Evolutionary conservation across 2,329 filamentous ascomycete genomes (phyloP).

Genomic region (Microcera coccophila): DNA sequence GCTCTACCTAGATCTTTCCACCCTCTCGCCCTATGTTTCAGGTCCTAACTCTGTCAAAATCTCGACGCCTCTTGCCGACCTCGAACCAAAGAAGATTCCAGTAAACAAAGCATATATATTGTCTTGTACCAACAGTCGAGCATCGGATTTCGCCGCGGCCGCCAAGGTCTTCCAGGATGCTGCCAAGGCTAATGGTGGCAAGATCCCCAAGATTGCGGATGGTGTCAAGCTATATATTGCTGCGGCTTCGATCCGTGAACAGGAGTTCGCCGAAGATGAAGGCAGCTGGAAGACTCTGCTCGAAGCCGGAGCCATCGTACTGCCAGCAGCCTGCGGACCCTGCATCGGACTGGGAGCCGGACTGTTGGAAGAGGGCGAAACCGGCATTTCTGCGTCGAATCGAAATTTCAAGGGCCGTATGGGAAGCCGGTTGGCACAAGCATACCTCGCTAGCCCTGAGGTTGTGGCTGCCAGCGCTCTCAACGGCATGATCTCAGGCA

Average conservation of each 20-base stretch:
- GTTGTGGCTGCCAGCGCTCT: constrained; percentile 89
- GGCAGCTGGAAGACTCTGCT: constrained; percentile 84
- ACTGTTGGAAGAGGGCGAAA: constrained; percentile 77
- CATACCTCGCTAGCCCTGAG: constrained; percentile 84
- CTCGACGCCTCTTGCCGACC: constrained; percentile 69
- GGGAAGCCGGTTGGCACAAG: constrained; percentile 51
- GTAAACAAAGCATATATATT: constrained; percentile 84
- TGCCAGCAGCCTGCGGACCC: constrained; percentile 73
- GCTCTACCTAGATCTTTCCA: constrained; percentile 76
- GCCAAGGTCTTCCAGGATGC: constrained; percentile 78
- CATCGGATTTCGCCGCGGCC: constrained; percentile 76
- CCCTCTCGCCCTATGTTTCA: constrained; percentile 76
- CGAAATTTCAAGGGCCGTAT: constrained; percentile 36
- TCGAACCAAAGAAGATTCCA: constrained; percentile 70
- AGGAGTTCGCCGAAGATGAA: constrained; percentile 69
- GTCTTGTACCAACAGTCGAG: constrained; percentile 82
- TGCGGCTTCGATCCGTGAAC: constrained; percentile 76
- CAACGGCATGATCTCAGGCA: constrained; percentile 65
- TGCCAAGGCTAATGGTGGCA: constrained; percentile 51
- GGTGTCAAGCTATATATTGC: constrained; percentile 87
- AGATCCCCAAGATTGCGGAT: constrained; percentile 64
- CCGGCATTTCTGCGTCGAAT: constrained; percentile 79
- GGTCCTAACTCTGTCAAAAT: constrained; percentile 92
- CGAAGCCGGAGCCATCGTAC: constrained; percentile 66
- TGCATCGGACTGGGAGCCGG: constrained; percentile 75